These are phyloP conservation scores for Hypoxylon sp. DNA, from an alignment of 2,329 filamentous ascomycete genomes.

Conservation along the genomic window DNA sequence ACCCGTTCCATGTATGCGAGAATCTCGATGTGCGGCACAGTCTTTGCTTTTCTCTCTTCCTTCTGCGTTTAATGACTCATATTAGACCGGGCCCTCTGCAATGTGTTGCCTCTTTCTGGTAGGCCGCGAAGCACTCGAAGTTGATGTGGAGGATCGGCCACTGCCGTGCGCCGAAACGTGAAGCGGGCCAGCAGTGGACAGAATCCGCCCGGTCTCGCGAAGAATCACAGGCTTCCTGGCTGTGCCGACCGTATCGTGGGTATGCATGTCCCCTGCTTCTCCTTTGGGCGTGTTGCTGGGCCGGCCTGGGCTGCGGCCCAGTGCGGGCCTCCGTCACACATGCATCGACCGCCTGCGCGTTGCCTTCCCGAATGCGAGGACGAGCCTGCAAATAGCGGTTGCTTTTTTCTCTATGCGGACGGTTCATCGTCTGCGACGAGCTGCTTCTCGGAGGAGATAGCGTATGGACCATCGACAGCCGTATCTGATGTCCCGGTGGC, in stretches of 20 bases:
- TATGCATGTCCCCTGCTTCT: constrained; percentile 59
- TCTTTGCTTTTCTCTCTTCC: neutral
- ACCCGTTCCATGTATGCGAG: constrained; percentile 22
- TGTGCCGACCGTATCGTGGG: no score
- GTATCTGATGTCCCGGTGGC: constrained; percentile 59
- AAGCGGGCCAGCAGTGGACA: constrained; percentile 62
- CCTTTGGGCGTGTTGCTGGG: constrained; percentile 69
- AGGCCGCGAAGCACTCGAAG: constrained; percentile 52
- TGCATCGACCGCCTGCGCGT: constrained; percentile 60
- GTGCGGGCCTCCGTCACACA: constrained; percentile 61
- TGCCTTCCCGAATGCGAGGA: constrained; percentile 60
- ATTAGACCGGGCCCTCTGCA: constrained; percentile 50
- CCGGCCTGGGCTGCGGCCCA: constrained; percentile 68
- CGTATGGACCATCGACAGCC: constrained; percentile 56
- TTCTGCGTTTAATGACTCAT: constrained; percentile 33
- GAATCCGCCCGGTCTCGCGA: constrained; percentile 64
- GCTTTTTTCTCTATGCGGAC: constrained; percentile 67
- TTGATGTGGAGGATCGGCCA: constrained; percentile 53
- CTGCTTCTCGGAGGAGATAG: constrained; percentile 60
- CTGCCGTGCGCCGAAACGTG: constrained; percentile 54
- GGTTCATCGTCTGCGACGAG: constrained; percentile 55
- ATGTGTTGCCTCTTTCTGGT: constrained; percentile 60
- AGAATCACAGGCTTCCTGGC: constrained; percentile 65
- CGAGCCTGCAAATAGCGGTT: constrained; percentile 56
- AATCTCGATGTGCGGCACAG: constrained; percentile 4